Evolutionary conservation across 345 rosid species (phyloP).

Genomic region (Fremontodendron californicum): DNA sequence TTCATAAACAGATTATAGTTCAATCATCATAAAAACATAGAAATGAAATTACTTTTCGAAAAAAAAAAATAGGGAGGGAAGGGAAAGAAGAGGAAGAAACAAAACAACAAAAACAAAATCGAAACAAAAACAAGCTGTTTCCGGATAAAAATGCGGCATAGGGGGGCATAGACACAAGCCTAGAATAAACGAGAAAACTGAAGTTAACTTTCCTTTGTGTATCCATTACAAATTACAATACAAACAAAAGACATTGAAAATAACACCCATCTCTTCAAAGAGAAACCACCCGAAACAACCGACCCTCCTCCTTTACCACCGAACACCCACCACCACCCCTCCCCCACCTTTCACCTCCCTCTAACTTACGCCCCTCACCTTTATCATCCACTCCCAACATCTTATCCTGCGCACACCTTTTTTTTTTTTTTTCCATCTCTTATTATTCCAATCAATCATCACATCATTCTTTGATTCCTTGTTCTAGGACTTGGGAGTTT

Average conservation of each 20-base stretch:
- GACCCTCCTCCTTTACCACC: constrained; percentile 58
- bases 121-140: background rate
- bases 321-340: constrained; percentile 37
- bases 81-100: background rate
- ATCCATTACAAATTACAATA: background rate
- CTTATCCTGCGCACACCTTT: constrained; percentile 30
- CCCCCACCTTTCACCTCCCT: constrained; percentile 13
- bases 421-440: constrained; percentile 15
- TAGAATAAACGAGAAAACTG: background rate
- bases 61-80: background rate
- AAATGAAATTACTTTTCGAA: background rate
- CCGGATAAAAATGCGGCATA: constrained; percentile 5
- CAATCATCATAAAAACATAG: background rate
- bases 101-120: background rate
- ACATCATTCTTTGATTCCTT: constrained; percentile 10
- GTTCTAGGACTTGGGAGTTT: background rate
- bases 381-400: constrained; percentile 17
- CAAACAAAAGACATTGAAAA: constrained; percentile 20
- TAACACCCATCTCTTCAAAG: constrained; percentile 17
- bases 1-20: background rate
- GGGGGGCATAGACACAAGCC: background rate
- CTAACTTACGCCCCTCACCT: constrained; percentile 22
- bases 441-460: constrained; percentile 22
- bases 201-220: background rate
- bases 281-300: constrained; percentile 7